phyloP scores from a whole-genome alignment of 2,329 filamentous ascomycete genomes.

The Colletotrichum abscissum region DNA sequence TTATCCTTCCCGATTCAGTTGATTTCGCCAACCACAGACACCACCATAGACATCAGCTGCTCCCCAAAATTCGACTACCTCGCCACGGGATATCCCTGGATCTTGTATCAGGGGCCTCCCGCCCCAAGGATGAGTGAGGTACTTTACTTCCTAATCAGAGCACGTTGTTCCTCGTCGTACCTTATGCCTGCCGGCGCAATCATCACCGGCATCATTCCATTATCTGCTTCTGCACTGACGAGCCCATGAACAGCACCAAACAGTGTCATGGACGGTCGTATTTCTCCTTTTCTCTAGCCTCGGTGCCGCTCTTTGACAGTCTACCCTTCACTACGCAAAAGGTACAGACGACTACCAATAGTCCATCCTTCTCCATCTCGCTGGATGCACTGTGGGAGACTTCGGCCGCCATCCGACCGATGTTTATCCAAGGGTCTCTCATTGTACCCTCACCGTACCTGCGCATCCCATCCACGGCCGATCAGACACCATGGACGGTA shows the following conservation, averaged over 20 bases:
- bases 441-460: conserved; percentile 4
- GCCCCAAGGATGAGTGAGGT: not conserved
- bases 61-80: not conserved
- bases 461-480: conserved; percentile 5
- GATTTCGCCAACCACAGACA: not conserved
- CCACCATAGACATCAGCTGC: not conserved
- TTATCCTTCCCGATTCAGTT: not conserved
- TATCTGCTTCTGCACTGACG: not conserved
- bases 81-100: not conserved
- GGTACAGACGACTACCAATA: not conserved
- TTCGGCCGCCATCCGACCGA: conserved; percentile 27
- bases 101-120: not conserved
- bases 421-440: conserved; percentile 6
- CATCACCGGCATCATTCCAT: not conserved
- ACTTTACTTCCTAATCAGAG: not conserved
- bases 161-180: not conserved
- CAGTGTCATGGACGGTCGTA: not conserved
- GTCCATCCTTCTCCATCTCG: not conserved
- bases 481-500: not conserved
- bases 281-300: not conserved
- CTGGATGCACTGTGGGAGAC: conserved; percentile 6
- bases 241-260: not conserved
- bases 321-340: not conserved
- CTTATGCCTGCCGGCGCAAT: not conserved
- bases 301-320: not conserved